A percentile compares a stretch with the other conserved stretches of the same genome.
phyloP scores from a whole-genome alignment of 768 basidiomycete genomes.

The Gymnopilus junonius region DNA sequence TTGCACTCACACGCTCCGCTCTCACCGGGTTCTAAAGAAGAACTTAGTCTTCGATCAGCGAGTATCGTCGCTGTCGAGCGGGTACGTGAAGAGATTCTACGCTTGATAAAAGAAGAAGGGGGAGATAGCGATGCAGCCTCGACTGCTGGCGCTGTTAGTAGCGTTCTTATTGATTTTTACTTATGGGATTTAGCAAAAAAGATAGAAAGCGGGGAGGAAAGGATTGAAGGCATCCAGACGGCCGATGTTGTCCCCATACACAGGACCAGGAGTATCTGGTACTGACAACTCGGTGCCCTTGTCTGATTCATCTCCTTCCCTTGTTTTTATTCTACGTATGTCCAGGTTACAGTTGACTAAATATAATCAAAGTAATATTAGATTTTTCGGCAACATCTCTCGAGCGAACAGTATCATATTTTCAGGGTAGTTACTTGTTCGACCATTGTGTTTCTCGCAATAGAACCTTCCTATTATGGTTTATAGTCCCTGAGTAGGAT shows the following conservation, averaged over 20 bases:
- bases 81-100: conserved; percentile 62
- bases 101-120: conserved; percentile 34
- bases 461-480: not conserved
- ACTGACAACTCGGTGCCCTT: conserved; percentile 44
- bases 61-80: conserved; percentile 83
- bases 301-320: not conserved
- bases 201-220: conserved; percentile 65
- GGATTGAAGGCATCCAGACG: conserved; percentile 61
- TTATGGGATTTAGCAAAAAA: conserved; percentile 87
- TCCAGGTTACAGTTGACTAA: not conserved
- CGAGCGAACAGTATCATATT: too few species aligned
- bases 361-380: not conserved
- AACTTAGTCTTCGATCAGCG: conserved; percentile 78
- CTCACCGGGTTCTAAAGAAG: conserved; percentile 63
- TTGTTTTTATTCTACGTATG: not conserved
- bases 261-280: conserved; percentile 86
- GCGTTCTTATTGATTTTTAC: conserved; percentile 90
- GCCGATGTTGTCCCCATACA: conserved; percentile 70
- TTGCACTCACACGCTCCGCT: conserved; percentile 52
- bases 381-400: not conserved
- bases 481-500: not conserved
- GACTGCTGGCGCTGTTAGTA: conserved; percentile 51
- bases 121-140: conserved; percentile 24
- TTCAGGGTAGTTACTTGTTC: too few species aligned
- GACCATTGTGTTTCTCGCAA: not conserved